Evolutionary conservation across 495 filamentous ascomycete species (phyloP), one percentile per base, ranked within the genome.

Genomic region (Extremus antarcticus): DNA sequence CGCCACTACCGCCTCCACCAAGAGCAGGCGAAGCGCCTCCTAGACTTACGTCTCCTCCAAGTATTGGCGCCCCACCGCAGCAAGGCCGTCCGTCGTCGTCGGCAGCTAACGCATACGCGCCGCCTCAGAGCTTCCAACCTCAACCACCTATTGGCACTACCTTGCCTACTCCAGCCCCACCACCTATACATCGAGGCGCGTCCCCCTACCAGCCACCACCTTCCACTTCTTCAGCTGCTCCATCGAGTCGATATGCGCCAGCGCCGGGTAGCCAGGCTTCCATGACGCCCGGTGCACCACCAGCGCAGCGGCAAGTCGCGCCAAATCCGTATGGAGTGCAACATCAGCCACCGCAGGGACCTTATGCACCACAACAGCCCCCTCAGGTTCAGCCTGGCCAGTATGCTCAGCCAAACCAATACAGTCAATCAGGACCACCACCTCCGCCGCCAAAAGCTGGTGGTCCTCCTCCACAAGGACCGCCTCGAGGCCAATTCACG

Each of bases 151-250:
- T 69, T 51, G 66, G 77, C 50, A 74, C 77, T 56, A 60, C 69
- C 50, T 71, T 76, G 25, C 66, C 74, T 25, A 65, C 68, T 21
- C 74, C 77, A 8, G 47, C 56, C 38, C 54, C 55, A 46, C 74
- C 72, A 24, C 74, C 79, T 7, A 77, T 88, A 50, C 78, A 83
- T 25, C 78, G 90, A 40, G 88, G 87, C 15, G 76, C 87, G 3
- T 95, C 90, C 17, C 90, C 90, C 40, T 96, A 96, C 69, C 90
- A 94, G 63, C 79, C 85, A 45, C 88, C 89, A 51, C 88, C 88
- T 7, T 69, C 81, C 50, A 78, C 77, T n/a, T 57, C 61, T 11
- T 57, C 43, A 3, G 74, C 83, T 2, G 82, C 90, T 10, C 80
- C 86, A 24, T 80, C 82, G 15, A 92, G 84, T 69, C 78, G 91